Evolutionary conservation across 2,329 filamentous ascomycete species (phyloP).

Genomic region (Dichotomopilus funicola): DNA sequence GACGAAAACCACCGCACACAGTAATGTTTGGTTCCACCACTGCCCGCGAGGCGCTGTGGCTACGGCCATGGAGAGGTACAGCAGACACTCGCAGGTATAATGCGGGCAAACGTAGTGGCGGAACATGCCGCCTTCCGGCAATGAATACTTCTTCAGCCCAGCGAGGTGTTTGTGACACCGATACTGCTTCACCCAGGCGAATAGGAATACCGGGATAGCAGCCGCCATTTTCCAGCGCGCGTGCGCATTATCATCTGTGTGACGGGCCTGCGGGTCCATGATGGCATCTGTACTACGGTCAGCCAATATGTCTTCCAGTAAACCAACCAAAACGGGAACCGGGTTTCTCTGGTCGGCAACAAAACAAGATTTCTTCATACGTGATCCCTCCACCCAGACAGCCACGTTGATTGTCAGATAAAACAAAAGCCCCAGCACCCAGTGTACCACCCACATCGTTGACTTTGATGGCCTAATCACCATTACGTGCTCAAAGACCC

Average conservation of each 20-base stretch:
- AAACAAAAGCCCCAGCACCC: slow-evolving; percentile 69
- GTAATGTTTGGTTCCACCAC: slow-evolving; percentile 64
- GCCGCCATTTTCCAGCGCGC: slow-evolving; percentile 44
- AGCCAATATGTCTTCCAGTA: slow-evolving; percentile 5
- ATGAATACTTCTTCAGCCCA: slow-evolving; percentile 70
- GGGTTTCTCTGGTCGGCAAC: too few species aligned
- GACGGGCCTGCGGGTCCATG: slow-evolving; percentile 19
- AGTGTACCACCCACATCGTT: slow-evolving; percentile 81
- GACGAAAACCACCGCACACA: slow-evolving; percentile 67
- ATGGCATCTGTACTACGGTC: slow-evolving; percentile 29
- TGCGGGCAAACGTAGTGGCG: slow-evolving; percentile 72
- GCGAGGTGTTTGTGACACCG: slow-evolving; percentile 65
- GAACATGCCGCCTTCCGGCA: slow-evolving; percentile 71
- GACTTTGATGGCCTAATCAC: slow-evolving; percentile 63
- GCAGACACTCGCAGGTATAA: slow-evolving; percentile 79
- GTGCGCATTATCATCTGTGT: slow-evolving; percentile 25
- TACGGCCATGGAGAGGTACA: slow-evolving; percentile 75
- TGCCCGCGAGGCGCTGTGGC: slow-evolving; percentile 62
- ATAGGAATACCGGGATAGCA: slow-evolving; percentile 57
- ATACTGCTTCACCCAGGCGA: slow-evolving; percentile 68
- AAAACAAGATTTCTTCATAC: slow-evolving; percentile 36
- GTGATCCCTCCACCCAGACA: slow-evolving; percentile 76
- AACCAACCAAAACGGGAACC: slow-evolving; percentile 12
- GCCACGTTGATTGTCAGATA: slow-evolving; percentile 69
- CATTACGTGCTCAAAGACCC: slow-evolving; percentile 66